Base-by-base conservation (phyloP, 768 basidiomycete species). In the Tylopilus felleus region DNA sequence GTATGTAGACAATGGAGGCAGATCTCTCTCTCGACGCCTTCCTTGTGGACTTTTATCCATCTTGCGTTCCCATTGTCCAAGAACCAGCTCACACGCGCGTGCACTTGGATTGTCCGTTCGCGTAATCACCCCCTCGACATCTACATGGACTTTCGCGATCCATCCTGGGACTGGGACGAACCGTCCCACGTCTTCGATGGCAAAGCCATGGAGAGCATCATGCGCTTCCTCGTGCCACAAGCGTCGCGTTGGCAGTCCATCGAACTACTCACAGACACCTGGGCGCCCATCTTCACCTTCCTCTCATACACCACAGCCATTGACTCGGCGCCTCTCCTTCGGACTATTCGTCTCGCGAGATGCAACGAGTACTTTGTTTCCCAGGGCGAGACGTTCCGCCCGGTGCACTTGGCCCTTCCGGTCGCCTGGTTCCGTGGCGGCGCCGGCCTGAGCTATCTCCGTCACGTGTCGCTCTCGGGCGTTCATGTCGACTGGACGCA, bases 311-410 rank as follows among this genome's bases (percentile, higher is more conserved):
- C 78, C 5, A 65, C 63, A 12, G 49, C 64, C 9, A 64, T 74
- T 25, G 62, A 65, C 6, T 60, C 70, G 1, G 67, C 71, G 0
- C 76, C 77, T 1, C 57, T 66, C 19, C 67, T 84, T 6, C 68
- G 75, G 51, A 62, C 61, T 3, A 60, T 84, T 29, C 71, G 71
- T 4, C 72, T 84, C 1, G 76, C 77, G 17, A 74, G 83, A 22
- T 85, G 83, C 63, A 85, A 84, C 60, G 80, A 78, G 5, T 85
- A 78, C 66, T 77, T 82, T 48, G 80, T 79, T 3, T 63, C 68
- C 9, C 72, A 64, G 29, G 78, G 74, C 7, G 74, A 76, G 49
- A 49, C 51, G 0, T 85, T 85, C 61, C 65, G 68, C 14, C 83
- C 83, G 3, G 53, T 64, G 5, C 57, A 58, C 13, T 68, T 81